phyloP scores from a whole-genome alignment of 306 rosid genomes.

The Phaseolus lunatus region DNA sequence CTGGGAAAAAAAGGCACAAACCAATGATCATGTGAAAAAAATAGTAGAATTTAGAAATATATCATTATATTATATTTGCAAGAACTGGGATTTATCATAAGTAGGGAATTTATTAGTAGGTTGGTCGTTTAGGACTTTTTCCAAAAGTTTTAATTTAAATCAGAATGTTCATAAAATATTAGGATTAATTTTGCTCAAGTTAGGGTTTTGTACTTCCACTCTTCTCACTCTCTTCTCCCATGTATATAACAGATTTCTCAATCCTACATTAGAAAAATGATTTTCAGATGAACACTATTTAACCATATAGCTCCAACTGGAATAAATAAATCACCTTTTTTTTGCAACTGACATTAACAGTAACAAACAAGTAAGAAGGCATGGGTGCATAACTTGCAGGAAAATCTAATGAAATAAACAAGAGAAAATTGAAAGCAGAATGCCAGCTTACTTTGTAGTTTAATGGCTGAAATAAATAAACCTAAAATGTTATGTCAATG shows the following conservation, averaged over 20 bases:
- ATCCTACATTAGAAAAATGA: neutral
- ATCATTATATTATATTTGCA: constrained; percentile 4
- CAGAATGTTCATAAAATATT: neutral
- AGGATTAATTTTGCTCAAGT: constrained; percentile 1
- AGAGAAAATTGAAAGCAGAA: neutral
- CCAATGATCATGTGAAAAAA: neutral
- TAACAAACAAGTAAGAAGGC: neutral
- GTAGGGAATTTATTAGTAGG: neutral
- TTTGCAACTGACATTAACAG: neutral
- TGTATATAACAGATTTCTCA: neutral
- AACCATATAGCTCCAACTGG: neutral
- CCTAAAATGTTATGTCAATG: neutral
- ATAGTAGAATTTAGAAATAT: neutral
- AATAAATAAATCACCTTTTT: neutral
- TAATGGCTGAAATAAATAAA: constrained; percentile 9
- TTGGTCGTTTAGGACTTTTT: neutral
- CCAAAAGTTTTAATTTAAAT: neutral
- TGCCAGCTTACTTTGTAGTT: neutral
- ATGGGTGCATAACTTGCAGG: neutral
- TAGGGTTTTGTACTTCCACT: neutral
- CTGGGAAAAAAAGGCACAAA: neutral
- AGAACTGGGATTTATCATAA: neutral
- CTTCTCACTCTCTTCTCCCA: neutral
- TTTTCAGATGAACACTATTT: constrained; percentile 5
- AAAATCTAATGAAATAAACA: neutral